These are phyloP conservation scores for Candida argentea DNA, from an alignment of 805 yeast species.

Conservation along the genomic window DNA sequence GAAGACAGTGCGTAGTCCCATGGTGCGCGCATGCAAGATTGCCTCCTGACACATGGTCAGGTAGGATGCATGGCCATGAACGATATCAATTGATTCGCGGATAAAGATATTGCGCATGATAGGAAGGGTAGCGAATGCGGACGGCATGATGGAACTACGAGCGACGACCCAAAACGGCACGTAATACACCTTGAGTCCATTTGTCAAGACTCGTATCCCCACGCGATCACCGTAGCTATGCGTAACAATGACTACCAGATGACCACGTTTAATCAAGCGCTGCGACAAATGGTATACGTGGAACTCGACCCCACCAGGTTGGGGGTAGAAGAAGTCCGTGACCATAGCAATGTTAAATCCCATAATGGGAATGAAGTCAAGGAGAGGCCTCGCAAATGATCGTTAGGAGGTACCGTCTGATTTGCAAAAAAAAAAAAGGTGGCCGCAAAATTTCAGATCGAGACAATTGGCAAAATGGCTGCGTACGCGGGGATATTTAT, in stretches of 20 bases:
- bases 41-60: conserved; percentile 85
- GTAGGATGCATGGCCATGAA: conserved; percentile 93
- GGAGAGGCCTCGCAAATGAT: too few species aligned
- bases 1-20: conserved; percentile 87
- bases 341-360: conserved; percentile 54
- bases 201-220: conserved; percentile 76
- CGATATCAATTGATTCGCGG: conserved; percentile 76
- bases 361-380: too few species aligned
- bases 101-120: conserved; percentile 73
- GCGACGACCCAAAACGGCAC: conserved; percentile 75
- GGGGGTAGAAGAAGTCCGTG: conserved; percentile 96
- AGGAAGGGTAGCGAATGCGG: conserved; percentile 84
- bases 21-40: conserved; percentile 79
- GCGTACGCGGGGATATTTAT: too few species aligned
- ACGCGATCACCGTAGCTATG: conserved; percentile 78
- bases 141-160: conserved; percentile 78
- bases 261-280: conserved; percentile 69
- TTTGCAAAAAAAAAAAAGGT: too few species aligned
- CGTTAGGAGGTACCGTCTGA: too few species aligned
- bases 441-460: too few species aligned
- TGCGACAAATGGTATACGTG: conserved; percentile 90
- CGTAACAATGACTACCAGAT: conserved; percentile 76
- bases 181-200: conserved; percentile 89
- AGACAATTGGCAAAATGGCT: not conserved
- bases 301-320: conserved; percentile 95